Base-by-base conservation (phyloP, 768 basidiomycete species). In the Tubosaeta sp. region DNA sequence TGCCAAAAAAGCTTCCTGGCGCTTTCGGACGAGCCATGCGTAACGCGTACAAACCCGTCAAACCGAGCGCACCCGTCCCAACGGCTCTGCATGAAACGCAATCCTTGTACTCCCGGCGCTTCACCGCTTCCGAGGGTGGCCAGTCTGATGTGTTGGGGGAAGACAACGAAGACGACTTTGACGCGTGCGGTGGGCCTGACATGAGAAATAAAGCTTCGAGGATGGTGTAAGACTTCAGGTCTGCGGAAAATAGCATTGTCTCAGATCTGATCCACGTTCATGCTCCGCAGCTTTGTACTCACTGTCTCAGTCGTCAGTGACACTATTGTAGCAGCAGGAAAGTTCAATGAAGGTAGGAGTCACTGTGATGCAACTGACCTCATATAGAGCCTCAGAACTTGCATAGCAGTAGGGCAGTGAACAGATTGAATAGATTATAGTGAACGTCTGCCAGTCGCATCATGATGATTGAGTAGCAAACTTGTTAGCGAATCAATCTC, bases 11-110 rank as follows among this genome's bases (percentile, higher is more conserved):
- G 2, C 78, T 80, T 7, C 86, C 86, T 10, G 81, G 84, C 12
- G 83, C 83, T 40, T 73, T 72, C 22, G 76, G 73, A 42, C 87
- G 81, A 22, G 85, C 77, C 71, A 79, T 76, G 64, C 77, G 76
- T 24, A 89, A 66, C 3, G 87, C 86, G 61, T 90, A 88, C 22
- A 82, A 54, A 6, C 88, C 87, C 5, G 81, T 76, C 4, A 76
- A 76, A 19, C 75, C 79, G 6, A 89, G 75, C 2, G 83, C 80
- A 27, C 72, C 81, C 0, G 85, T 78, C 18, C 87, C 86, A 35
- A 86, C 77, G 48, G 89, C 70, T 36, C 80, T 79, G 64, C 88
- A 90, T 1, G 83, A 75, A n/a, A 86, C 59, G 53, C 87, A 90
- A 36, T 88, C 84, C 42, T 74, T 66, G 55, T 69, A 59, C 12